These are phyloP conservation scores for Mollisiaceae sp. DNA, from an alignment of 2,329 filamentous ascomycete genomes.

Conservation along the genomic window DNA sequence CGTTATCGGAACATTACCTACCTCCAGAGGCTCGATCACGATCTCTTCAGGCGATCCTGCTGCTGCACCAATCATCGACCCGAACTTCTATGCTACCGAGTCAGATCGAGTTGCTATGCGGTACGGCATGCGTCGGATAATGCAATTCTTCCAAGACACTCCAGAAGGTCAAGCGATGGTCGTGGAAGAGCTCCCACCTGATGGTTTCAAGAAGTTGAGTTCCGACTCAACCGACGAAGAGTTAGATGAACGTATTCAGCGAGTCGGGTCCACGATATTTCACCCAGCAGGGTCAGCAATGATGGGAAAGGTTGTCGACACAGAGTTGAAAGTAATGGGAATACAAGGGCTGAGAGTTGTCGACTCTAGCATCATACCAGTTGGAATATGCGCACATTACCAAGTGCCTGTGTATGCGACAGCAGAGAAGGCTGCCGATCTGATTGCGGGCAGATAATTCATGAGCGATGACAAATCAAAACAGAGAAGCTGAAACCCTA, in stretches of 20 bases:
- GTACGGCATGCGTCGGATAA: neutral
- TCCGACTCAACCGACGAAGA: neutral
- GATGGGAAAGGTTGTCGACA: slow-evolving; percentile 9
- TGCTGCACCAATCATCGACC: slow-evolving; percentile 44
- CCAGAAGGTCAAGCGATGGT: neutral
- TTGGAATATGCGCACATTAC: neutral
- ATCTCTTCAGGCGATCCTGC: slow-evolving; percentile 43
- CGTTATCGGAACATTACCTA: neutral
- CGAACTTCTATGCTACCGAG: slow-evolving; percentile 44
- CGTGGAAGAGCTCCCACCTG: neutral
- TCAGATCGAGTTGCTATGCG: slow-evolving; percentile 2
- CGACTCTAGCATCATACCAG: neutral
- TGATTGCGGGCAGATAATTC: neutral
- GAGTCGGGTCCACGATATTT: neutral
- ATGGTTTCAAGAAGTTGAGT: neutral
- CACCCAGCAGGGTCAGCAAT: neutral
- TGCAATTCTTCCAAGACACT: neutral
- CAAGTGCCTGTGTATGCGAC: neutral
- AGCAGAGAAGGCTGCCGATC: neutral
- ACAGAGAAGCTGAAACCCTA: neutral
- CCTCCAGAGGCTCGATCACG: slow-evolving; percentile 47
- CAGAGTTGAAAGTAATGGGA: neutral
- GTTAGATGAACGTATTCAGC: neutral
- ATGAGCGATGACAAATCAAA: neutral
- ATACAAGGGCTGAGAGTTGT: slow-evolving; percentile 5